Base-by-base conservation (phyloP, 495 filamentous ascomycete genomes). In the Tuber borchii region DNA sequence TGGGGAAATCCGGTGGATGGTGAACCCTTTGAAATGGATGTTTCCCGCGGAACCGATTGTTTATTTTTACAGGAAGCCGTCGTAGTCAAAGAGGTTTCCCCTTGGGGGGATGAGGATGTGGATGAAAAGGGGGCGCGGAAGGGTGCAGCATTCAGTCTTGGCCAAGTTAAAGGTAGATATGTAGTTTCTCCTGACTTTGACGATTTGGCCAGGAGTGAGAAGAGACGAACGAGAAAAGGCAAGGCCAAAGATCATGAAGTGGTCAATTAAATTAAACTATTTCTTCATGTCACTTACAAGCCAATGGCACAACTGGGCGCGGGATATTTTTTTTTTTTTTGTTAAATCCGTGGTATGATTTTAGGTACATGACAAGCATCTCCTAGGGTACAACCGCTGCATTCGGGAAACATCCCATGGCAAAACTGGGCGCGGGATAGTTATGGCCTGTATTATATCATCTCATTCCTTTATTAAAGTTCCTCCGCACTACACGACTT, bases 1-100 rank as follows among this genome's bases (percentile, higher is more conserved):
- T 83, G 76, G 75, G 75, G 73, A 12, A 71, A 80, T 34, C 75
- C 76, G n/a, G 78, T 71, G 37, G 75, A 75, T 42, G 73, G 77
- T 17, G 78, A 72, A 31, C 51, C 75, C 5, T 78, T 83, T 34
- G 81, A 82, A 46, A 83, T 83, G 75, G 76, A 78, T 37, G 81
- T 83, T n/a, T 74, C 70, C 71, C 80, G 81, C 9, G 81, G 81
- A 26, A 78, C 81, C 45, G 71, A 71, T 31, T 81, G 80, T 56
- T 74, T 77, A 65, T 83, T 83, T 72, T 75, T 83, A 65, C 81
- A 83, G 74, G 81, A 83, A 72, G 78, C 81, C 12, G 81, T 83
- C 22, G 75, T 82, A 20, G 61, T 83, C 26, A 82, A 82, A 46
- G 65, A 74, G 10, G 72, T 73, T n/a, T 80, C 76, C 44, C 81